phyloP scores from a whole-genome alignment of 179 eudicot species.

The Corrigiola litoralis region DNA sequence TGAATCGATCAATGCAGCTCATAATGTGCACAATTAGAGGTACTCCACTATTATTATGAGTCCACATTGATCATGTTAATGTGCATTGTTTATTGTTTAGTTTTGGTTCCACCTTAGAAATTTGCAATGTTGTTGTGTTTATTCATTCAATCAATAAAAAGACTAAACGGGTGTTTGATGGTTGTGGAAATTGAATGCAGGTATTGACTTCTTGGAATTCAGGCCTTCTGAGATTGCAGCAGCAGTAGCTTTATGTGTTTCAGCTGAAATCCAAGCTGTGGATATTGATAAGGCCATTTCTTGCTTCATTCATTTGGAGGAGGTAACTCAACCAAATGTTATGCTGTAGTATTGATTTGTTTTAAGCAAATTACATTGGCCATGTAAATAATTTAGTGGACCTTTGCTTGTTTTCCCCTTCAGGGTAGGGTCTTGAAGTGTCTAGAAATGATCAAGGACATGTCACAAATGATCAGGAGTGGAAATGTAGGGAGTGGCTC shows the following conservation, averaged over 20 bases:
- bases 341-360: neutral
- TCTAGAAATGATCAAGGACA: constrained; percentile 44
- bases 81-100: neutral
- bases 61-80: neutral
- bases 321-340: constrained; percentile 33
- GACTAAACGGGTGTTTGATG: constrained; percentile 15
- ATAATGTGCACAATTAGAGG: constrained; percentile 60
- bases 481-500: neutral
- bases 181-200: constrained; percentile 53
- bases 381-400: neutral
- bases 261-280: constrained; percentile 35
- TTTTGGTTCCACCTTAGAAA: too few relatives aligned
- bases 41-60: constrained; percentile 6
- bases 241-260: constrained; percentile 48
- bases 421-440: constrained; percentile 66
- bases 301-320: constrained; percentile 35
- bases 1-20: constrained; percentile 54
- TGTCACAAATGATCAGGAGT: constrained; percentile 15
- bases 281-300: constrained; percentile 42
- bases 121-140: too few relatives aligned
- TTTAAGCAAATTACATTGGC: neutral
- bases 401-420: constrained; percentile 1
- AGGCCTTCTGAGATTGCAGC: constrained; percentile 64
- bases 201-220: constrained; percentile 66
- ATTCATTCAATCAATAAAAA: neutral